Evolutionary conservation across 306 rosid genomes (phyloP).

Genomic region (Vigna radiata): DNA sequence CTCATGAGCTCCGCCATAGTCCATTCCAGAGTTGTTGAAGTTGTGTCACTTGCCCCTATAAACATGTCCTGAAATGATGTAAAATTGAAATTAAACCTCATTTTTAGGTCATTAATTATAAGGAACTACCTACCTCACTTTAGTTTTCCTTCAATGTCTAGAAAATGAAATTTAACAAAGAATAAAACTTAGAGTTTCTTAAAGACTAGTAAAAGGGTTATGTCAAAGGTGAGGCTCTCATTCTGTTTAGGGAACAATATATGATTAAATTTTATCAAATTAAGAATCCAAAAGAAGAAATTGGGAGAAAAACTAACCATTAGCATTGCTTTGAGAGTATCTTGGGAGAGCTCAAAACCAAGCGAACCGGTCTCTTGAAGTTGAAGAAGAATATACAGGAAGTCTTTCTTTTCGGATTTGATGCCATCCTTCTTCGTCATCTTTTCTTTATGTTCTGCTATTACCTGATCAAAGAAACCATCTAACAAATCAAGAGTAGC

Average conservation of each 20-base stretch:
- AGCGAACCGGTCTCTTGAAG: constrained; percentile 9
- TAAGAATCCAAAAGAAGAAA: too few species aligned
- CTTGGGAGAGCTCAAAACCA: constrained; percentile 14
- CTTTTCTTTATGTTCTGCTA: constrained; percentile 4
- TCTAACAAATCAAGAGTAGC: constrained; percentile 13
- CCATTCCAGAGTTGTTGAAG: constrained; percentile 53
- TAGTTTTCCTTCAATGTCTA: not conserved
- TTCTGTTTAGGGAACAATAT: too few species aligned
- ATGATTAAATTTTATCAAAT: too few species aligned
- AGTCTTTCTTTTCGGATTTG: constrained; percentile 24
- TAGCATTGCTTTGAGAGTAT: constrained; percentile 35
- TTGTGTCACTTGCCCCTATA: constrained; percentile 50
- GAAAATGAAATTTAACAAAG: too few species aligned
- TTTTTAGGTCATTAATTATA: not conserved
- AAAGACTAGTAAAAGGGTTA: too few species aligned
- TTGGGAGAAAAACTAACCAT: constrained; percentile 23
- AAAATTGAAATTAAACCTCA: not conserved
- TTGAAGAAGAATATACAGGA: constrained; percentile 36
- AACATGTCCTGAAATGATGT: constrained; percentile 59
- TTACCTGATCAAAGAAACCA: constrained; percentile 32
- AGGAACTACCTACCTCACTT: not conserved
- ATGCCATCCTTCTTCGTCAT: not conserved
- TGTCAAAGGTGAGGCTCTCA: too few species aligned
- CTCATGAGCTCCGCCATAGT: constrained; percentile 54
- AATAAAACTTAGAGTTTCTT: too few species aligned